Evolutionary conservation across 164 flowering plant species (phyloP).

Genomic region (Magnolia kwangsiensis): DNA sequence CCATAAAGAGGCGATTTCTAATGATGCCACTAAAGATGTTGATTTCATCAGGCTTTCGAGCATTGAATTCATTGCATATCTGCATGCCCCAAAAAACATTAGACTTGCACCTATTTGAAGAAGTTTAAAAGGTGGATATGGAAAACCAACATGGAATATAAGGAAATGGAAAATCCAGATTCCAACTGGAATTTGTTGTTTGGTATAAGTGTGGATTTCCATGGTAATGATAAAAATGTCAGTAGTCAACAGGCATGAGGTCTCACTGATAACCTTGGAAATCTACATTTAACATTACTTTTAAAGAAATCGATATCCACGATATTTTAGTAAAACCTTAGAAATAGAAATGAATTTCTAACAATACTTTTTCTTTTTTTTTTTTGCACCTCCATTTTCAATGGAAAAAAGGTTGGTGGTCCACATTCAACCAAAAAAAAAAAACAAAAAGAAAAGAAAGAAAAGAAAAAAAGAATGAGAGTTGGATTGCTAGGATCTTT

Average conservation of each 20-base stretch:
- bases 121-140: neutral
- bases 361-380: too few species aligned
- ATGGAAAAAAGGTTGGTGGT: too few species aligned
- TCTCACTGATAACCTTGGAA: too few species aligned
- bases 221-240: neutral
- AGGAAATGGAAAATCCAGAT: neutral
- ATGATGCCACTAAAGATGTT: constrained; percentile 73
- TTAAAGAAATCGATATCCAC: too few species aligned
- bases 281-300: too few species aligned
- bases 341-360: too few species aligned
- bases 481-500: too few species aligned
- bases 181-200: neutral
- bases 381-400: neutral
- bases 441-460: too few species aligned
- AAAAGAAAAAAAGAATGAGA: too few species aligned
- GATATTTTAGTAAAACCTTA: too few species aligned
- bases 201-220: neutral
- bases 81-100: constrained; percentile 17
- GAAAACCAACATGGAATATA: neutral
- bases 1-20: constrained; percentile 70
- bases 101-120: neutral
- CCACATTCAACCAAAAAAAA: too few species aligned
- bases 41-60: constrained; percentile 83
- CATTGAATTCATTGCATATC: constrained; percentile 92
- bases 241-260: too few species aligned